Percentiles rank a stretch among this genome's conserved stretches.
These are phyloP conservation scores for Euphrasia confusa DNA, from an alignment of 257 asterid genomes.

Conservation along the genomic window DNA sequence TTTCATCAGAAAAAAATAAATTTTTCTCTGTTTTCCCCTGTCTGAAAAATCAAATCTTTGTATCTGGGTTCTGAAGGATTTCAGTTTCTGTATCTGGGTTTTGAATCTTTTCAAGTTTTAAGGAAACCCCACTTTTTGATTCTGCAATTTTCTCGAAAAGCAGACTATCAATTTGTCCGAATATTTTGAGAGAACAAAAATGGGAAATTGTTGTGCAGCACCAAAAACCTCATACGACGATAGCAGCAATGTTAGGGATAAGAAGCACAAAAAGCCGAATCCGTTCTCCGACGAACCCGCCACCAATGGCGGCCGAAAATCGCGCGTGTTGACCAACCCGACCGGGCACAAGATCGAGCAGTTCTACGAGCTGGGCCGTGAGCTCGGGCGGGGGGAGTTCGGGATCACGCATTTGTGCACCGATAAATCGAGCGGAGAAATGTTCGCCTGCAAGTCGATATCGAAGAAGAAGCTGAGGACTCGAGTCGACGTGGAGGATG, in stretches of 20 bases:
- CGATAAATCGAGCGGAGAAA: constrained; percentile 34
- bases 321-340: constrained; percentile 39
- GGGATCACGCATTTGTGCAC: constrained; percentile 55
- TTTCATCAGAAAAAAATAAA: too few species aligned
- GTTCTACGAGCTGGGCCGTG: constrained; percentile 45
- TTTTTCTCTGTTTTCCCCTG: constrained; percentile 10
- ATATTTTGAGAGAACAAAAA: not conserved
- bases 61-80: too few species aligned
- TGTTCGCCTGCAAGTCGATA: constrained; percentile 54
- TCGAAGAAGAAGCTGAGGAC: constrained; percentile 61
- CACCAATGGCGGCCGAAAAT: constrained; percentile 25
- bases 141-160: constrained; percentile 1
- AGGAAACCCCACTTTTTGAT: not conserved
- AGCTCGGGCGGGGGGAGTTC: constrained; percentile 58
- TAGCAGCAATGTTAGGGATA: constrained; percentile 17
- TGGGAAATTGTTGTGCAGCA: constrained; percentile 63
- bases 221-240: constrained; percentile 42
- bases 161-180: constrained; percentile 11
- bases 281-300: constrained; percentile 27
- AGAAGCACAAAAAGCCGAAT: constrained; percentile 32
- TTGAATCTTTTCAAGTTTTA: constrained; percentile 19
- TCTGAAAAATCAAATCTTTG: constrained; percentile 19
- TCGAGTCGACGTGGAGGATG: constrained; percentile 57
- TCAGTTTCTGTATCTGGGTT: constrained; percentile 14
- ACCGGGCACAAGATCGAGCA: constrained; percentile 46